Evolutionary conservation across 192 early-diverging fungal genomes (phyloP).

Genomic region (Funneliformis geosporum): DNA sequence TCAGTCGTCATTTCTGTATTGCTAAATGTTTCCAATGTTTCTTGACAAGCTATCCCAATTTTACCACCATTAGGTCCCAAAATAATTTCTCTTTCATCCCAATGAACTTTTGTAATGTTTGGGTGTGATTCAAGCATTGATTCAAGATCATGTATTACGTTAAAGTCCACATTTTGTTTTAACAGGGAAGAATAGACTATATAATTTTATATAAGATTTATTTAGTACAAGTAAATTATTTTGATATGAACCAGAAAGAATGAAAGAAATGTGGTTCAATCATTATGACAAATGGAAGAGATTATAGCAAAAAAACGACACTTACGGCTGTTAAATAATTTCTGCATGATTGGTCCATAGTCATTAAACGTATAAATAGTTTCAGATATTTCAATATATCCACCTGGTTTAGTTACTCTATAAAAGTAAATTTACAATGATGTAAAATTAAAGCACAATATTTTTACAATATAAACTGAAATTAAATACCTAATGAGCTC

Average conservation of each 20-base stretch:
- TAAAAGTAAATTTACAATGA: not conserved
- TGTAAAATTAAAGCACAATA: not conserved
- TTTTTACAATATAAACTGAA: not conserved
- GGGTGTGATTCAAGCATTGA: too few relatives aligned
- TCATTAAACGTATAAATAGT: not conserved
- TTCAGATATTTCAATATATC: not conserved
- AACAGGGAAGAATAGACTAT: not conserved
- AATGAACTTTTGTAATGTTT: not conserved
- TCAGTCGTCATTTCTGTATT: not conserved
- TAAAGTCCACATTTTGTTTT: not conserved
- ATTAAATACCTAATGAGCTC: not conserved
- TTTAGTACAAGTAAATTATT: not conserved
- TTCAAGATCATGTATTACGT: not conserved
- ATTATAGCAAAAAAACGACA: not conserved
- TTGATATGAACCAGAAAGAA: too few relatives aligned
- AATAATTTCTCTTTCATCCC: not conserved
- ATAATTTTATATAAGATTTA: too few relatives aligned
- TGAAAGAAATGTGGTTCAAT: too few relatives aligned
- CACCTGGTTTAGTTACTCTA: not conserved
- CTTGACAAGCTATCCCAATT: not conserved
- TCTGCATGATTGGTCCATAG: not conserved
- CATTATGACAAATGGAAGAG: not conserved
- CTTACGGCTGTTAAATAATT: not conserved
- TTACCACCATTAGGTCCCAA: not conserved
- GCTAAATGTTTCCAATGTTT: not conserved